Evolutionary conservation across 192 early-diverging fungal genomes (phyloP), one percentile per base, ranked within the genome.

Genomic region (Diversispora epigaea): DNA sequence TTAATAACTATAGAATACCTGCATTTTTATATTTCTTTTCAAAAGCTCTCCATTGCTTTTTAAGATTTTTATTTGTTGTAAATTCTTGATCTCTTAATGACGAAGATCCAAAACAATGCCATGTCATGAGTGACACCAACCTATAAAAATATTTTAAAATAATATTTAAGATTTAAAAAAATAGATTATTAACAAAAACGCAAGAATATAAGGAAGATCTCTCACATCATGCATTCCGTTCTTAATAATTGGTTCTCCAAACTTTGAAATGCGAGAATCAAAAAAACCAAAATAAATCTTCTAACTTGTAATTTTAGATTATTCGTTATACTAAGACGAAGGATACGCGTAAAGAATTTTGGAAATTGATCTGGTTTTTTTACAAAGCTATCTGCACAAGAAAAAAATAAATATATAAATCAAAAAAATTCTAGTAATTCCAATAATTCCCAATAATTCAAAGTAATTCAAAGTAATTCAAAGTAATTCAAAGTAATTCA

Each of bases 241-340:
- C 97, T 87, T 41, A 99, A 89, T n/a, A 83, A 17, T 0, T 71
- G 71, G 39, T 92, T 90, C 80, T 98, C 96, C 46, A 98, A 80
- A 68, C 91, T 92, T 68, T 92, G 87, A 76, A 96, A 98, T n/a
- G 87, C 86, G 41, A 92, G 85, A 52, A 93, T 89, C 71, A 98
- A 78, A 68, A 97, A 98, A 43, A 91, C 78, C 32, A 92, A 76
- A 4, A 96, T 76, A 22, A 83, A 84, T 11, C 88, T 81, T 67
- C 80, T 77, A 43, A 80, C 58, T 52, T 81, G 82, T 39, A 86
- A 50, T 15, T 73, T 73, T 15, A 75, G 50, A 15, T 73, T 60
- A 3, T 78, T 61, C 43, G 75, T 77, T 44, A 64, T 65, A 39
- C 84, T 73, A n/a, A 89, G 72, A 22, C 76, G 82, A 44, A 87